Conservation (phyloP, 75 land plant species). For the Azolla pinnata region DNA sequence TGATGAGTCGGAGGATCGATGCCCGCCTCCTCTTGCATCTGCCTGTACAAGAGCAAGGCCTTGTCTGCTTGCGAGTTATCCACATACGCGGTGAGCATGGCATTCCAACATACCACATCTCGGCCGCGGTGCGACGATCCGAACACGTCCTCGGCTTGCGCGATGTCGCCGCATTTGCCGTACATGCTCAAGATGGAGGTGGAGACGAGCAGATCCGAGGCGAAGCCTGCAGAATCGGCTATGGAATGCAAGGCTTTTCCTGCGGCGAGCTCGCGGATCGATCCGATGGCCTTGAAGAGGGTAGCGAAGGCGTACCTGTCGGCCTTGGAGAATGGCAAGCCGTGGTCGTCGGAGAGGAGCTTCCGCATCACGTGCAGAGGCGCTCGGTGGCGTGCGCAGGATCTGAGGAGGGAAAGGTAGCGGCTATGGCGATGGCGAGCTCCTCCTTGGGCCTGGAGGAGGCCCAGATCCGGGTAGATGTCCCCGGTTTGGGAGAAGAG, state of each 20-base stretch:
- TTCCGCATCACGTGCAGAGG: no score
- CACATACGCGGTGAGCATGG: background rate
- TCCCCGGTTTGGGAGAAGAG: no score
- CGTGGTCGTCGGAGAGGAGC: no score
- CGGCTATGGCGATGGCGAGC: no score
- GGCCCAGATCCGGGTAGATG: no score
- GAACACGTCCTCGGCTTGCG: slow-evolving; percentile 37
- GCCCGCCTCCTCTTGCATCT: slow-evolving; percentile 2
- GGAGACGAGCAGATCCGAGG: slow-evolving; percentile 15
- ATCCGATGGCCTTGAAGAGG: slow-evolving; percentile 1
- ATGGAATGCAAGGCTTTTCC: background rate
- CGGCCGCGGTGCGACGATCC: background rate
- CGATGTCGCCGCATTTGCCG: slow-evolving; percentile 28
- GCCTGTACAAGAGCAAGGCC: background rate
- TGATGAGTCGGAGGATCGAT: background rate
- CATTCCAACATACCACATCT: slow-evolving; percentile 3
- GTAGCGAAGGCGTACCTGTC: background rate
- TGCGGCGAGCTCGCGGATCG: background rate
- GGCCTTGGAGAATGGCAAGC: no score
- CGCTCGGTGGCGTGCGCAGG: no score
- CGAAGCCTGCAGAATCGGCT: slow-evolving; percentile 9
- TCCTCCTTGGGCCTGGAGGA: no score
- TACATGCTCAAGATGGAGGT: slow-evolving; percentile 36
- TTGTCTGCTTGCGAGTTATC: background rate
- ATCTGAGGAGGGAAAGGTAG: no score